Percentiles rank a stretch among this genome's conserved stretches.
phyloP scores from a whole-genome alignment of 2,329 filamentous ascomycete genomes.

The Penicillium sp. region DNA sequence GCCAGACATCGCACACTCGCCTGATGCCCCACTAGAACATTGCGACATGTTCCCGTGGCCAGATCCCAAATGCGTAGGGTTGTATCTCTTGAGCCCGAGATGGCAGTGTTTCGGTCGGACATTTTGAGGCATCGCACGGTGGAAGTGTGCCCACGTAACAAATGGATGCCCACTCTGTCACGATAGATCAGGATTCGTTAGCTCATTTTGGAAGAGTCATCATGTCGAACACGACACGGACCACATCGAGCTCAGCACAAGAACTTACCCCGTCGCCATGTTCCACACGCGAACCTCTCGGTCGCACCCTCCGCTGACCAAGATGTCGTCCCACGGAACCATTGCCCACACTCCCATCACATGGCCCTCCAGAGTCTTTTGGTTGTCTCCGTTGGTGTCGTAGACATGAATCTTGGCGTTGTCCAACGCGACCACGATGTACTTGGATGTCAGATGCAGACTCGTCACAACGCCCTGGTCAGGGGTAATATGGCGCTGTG shows the following conservation, averaged over 20 bases:
- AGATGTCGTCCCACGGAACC: constrained; percentile 92
- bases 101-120: constrained; percentile 88
- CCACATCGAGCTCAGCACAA: no score
- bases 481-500: constrained; percentile 82
- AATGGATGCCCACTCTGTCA: constrained; percentile 65
- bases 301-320: constrained; percentile 95
- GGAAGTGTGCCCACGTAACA: constrained; percentile 88
- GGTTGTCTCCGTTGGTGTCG: constrained; percentile 79
- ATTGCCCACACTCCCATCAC: constrained; percentile 99
- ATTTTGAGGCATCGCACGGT: constrained; percentile 97
- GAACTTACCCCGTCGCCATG: constrained; percentile 72
- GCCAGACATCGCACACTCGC: constrained; percentile 92
- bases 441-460: constrained; percentile 85
- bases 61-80: constrained; percentile 95
- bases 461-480: constrained; percentile 97
- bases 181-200: background rate
- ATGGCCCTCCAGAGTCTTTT: constrained; percentile 86
- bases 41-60: constrained; percentile 76
- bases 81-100: constrained; percentile 92
- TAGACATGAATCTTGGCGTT: constrained; percentile 99
- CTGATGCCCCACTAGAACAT: constrained; percentile 89
- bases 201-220: no score
- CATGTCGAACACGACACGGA: no score
- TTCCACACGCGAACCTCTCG: constrained; percentile 97
- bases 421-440: constrained; percentile 95